Conservation (phyloP, 1,284 basidiomycete genomes). For the Athelia psychrophila region DNA sequence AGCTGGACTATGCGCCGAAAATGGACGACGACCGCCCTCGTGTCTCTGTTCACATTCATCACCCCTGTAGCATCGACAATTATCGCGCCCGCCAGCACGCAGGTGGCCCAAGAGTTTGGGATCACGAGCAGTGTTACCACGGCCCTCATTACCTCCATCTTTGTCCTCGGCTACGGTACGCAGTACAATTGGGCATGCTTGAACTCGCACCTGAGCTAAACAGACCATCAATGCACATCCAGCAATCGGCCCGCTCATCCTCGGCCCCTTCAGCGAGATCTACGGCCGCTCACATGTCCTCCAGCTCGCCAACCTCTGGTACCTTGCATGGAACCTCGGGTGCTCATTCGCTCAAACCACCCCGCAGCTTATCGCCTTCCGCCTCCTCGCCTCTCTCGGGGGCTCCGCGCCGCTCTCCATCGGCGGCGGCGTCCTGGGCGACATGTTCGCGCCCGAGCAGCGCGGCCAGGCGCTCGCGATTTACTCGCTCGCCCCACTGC, state of each 20-base stretch:
- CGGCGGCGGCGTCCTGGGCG: slow-evolving; percentile 68
- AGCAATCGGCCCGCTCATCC: slow-evolving; percentile 47
- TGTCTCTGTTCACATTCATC: slow-evolving; percentile 66
- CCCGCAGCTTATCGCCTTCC: slow-evolving; percentile 59
- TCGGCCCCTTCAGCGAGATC: slow-evolving; percentile 58
- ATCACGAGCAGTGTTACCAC: slow-evolving; percentile 49
- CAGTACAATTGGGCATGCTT: too few relatives aligned
- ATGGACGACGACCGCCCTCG: slow-evolving; percentile 59
- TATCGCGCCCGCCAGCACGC: slow-evolving; percentile 61
- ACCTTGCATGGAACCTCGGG: slow-evolving; percentile 58
- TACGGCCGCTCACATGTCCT: slow-evolving; percentile 30
- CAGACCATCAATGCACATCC: too few relatives aligned
- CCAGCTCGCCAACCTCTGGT: slow-evolving; percentile 37
- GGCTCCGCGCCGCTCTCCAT: slow-evolving; percentile 59
- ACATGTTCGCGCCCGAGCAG: slow-evolving; percentile 68
- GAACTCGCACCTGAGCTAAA: too few relatives aligned
- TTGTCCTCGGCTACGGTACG: slow-evolving; percentile 64
- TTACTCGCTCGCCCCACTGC: slow-evolving; percentile 59
- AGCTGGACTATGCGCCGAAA: slow-evolving; percentile 61
- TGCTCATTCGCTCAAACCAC: slow-evolving; percentile 65
- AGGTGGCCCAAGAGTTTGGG: slow-evolving; percentile 53
- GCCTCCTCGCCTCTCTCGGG: slow-evolving; percentile 62
- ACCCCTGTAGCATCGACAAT: slow-evolving; percentile 67
- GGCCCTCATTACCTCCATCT: slow-evolving; percentile 64
- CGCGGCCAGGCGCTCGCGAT: slow-evolving; percentile 66